Evolutionary conservation across 352 stramenopile genomes (phyloP).

Genomic region (Thalassiosira delicatula): DNA sequence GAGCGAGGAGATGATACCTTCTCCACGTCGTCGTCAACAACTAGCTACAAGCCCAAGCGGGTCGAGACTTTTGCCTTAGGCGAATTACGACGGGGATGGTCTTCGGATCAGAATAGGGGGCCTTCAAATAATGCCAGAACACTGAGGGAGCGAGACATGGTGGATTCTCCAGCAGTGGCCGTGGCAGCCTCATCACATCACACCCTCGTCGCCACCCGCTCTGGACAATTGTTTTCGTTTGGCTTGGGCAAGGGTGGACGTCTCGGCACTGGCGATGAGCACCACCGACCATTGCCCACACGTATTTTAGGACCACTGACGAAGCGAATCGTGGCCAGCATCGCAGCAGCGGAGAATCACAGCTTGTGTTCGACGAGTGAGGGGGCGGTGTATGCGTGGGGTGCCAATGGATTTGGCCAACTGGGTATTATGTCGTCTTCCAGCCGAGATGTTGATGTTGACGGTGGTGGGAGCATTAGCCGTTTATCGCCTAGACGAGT

Average conservation of each 20-base stretch:
- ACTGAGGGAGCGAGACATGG: constrained; percentile 21
- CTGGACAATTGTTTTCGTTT: constrained; percentile 80
- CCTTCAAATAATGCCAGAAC: too few species aligned
- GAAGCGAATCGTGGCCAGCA: constrained; percentile 62
- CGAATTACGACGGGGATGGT: constrained; percentile 53
- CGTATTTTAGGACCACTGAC: constrained; percentile 66
- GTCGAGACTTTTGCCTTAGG: constrained; percentile 76
- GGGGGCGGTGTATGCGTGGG: constrained; percentile 82
- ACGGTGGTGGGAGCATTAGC: constrained; percentile 6
- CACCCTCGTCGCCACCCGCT: constrained; percentile 71
- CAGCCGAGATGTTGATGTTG: neutral
- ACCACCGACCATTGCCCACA: constrained; percentile 69
- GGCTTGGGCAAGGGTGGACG: constrained; percentile 80
- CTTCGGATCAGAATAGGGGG: neutral
- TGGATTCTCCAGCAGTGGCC: constrained; percentile 68
- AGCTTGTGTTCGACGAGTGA: constrained; percentile 79
- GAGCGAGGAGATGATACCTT: constrained; percentile 7
- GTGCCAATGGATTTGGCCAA: constrained; percentile 84
- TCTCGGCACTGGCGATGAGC: constrained; percentile 73
- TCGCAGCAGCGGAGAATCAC: constrained; percentile 84
- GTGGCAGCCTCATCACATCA: constrained; percentile 78
- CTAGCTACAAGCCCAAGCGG: constrained; percentile 51
- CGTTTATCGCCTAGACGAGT: constrained; percentile 68
- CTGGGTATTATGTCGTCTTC: constrained; percentile 62
- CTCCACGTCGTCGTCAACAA: neutral